Evolutionary conservation across 495 filamentous ascomycete genomes (phyloP).

Genomic region (Tuber umbilicatum): DNA sequence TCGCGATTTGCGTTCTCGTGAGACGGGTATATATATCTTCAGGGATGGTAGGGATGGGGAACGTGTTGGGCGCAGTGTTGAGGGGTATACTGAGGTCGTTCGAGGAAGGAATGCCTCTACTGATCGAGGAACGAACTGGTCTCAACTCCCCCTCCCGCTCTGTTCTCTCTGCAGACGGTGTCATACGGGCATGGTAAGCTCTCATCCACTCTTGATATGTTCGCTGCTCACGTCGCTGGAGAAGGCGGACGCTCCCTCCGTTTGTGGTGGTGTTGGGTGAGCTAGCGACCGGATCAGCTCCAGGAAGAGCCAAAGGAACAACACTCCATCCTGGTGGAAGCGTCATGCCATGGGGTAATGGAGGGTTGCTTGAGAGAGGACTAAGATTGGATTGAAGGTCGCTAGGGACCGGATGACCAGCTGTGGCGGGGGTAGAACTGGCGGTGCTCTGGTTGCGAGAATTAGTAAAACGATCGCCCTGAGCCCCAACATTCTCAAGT

Average conservation of each 20-base stretch:
- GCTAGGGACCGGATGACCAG: background rate
- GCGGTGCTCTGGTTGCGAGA: slow-evolving; percentile 9
- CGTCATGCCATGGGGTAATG: slow-evolving; percentile 32
- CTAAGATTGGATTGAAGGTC: background rate
- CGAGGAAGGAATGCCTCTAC: slow-evolving; percentile 17
- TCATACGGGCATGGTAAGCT: slow-evolving; percentile 35
- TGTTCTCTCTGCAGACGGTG: slow-evolving; percentile 11
- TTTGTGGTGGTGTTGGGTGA: slow-evolving; percentile 8
- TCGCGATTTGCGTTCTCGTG: slow-evolving; percentile 19
- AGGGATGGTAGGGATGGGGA: background rate
- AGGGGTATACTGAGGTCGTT: background rate
- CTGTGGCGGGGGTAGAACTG: slow-evolving; percentile 11
- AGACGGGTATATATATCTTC: slow-evolving; percentile 16
- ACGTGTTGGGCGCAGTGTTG: background rate
- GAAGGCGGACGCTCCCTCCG: slow-evolving; percentile 13
- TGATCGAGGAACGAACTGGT: slow-evolving; percentile 12
- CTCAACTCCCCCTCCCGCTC: background rate
- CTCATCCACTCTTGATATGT: slow-evolving; percentile 35
- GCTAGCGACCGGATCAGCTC: slow-evolving; percentile 10
- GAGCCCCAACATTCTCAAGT: slow-evolving; percentile 5
- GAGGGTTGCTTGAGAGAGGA: background rate
- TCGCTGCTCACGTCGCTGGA: slow-evolving; percentile 30
- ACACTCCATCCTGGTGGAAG: slow-evolving; percentile 39
- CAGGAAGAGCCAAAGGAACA: slow-evolving; percentile 35
- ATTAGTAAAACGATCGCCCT: background rate